Base-by-base conservation (phyloP, 2,329 filamentous ascomycete genomes). In the Neonectria ditissima region DNA sequence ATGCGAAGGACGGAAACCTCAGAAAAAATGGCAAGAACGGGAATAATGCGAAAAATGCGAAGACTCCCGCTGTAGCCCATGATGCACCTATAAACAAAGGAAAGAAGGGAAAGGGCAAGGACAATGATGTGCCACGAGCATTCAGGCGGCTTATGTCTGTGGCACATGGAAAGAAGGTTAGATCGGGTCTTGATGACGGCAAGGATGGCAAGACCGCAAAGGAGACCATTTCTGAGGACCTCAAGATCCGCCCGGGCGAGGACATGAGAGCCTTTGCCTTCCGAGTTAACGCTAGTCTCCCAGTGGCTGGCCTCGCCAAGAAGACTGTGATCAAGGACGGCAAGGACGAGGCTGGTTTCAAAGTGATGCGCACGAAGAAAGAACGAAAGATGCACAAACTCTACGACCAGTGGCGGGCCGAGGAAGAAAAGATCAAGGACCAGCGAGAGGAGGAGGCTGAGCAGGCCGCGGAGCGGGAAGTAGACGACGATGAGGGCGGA, bases 101-200 rank as follows among this genome's bases (percentile, higher is more conserved):
- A 67, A 75, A 61, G 53, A 84, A 85, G 70, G 81, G 80, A 11
- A 84, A 80, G 76, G 80, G 63, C 54, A 78, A 77, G 30, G 82
- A 86, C 41, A 90, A 97, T 76, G 96, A 98, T 80, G 94, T 92
- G 1, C 96, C 96, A 0, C 91, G 93, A 69, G 93, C 92, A 1
- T 99, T 99, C 79, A 88, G 88, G 65, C 89, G 94, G 13, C 81
- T 98, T 66, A 96, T 98, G 92, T 89, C 92, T 34, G 87, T 89
- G 69, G 87, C 90, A 43, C 79, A 82, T 16, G 78, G 87, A n/a
- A 89, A 88, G 74, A 86, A 84, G 64, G 78, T 85, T 10, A 84
- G 85, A 5, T 87, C 85, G 10, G 89, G 91, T 7, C 82, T 97
- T 9, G 91, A 97, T 75, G 87, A 96, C 67, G 92, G 92, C n/a